Conservation (phyloP, 2,329 filamentous ascomycete genomes). For the Coniochaeta hoffmannii region DNA sequence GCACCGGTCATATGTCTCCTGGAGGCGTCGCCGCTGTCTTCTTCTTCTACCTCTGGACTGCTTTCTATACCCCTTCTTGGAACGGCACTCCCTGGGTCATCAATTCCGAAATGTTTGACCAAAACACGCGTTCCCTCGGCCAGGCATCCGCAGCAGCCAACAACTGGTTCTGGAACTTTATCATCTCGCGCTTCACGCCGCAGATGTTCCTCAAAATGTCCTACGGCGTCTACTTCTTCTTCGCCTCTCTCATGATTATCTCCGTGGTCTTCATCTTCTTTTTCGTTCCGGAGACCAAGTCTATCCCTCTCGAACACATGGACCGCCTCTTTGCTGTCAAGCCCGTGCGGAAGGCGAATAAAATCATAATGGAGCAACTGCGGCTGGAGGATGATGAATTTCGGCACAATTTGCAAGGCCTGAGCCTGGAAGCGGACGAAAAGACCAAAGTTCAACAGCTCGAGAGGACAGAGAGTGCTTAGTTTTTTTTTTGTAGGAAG, state of each 20-base stretch:
- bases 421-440: constrained; percentile 7
- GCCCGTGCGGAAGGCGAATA: constrained; percentile 37
- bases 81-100: constrained; percentile 71
- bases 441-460: constrained; percentile 10
- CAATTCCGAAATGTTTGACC: constrained; percentile 69
- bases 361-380: constrained; percentile 35
- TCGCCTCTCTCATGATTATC: constrained; percentile 53
- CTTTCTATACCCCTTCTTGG: constrained; percentile 65
- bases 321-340: constrained; percentile 50
- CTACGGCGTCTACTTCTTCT: constrained; percentile 65
- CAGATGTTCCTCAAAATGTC: constrained; percentile 53
- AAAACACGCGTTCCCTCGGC: constrained; percentile 60
- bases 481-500: too few relatives aligned
- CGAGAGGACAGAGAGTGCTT: constrained; percentile 13
- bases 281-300: constrained; percentile 59
- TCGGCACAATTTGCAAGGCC: constrained; percentile 15
- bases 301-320: constrained; percentile 57
- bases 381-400: constrained; percentile 24
- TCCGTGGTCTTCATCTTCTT: constrained; percentile 54
- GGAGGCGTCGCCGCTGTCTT: constrained; percentile 53
- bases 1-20: constrained; percentile 2
- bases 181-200: constrained; percentile 59
- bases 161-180: constrained; percentile 69
- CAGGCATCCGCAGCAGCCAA: constrained; percentile 65
- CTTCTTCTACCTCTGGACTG: constrained; percentile 71